A percentile compares a stretch with the other conserved stretches of the same genome.
Evolutionary conservation across 208 protist genomes (phyloP).

Genomic region (Trypanosoma platydactyli): DNA sequence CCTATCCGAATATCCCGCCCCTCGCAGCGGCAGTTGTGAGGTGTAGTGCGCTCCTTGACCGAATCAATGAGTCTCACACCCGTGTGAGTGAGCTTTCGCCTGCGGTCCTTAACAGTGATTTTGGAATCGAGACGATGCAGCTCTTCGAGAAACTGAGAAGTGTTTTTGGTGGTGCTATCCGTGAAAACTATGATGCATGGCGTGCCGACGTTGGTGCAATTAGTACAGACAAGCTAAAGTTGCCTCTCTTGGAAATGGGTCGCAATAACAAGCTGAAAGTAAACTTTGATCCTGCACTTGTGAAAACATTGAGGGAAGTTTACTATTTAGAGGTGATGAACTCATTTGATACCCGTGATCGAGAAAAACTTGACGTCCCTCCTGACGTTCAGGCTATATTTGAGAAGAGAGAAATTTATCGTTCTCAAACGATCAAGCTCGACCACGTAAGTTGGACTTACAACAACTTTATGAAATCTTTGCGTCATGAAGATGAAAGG

Average conservation of each 20-base stretch:
- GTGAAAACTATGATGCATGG: conserved; percentile 90
- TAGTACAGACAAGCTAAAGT: conserved; percentile 93
- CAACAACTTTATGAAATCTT: conserved; percentile 90
- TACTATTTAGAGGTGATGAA: conserved; percentile 96
- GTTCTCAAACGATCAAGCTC: conserved; percentile 91
- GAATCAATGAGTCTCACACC: conserved; percentile 91
- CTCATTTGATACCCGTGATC: conserved; percentile 66
- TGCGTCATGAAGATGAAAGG: conserved; percentile 91
- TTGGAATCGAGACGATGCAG: conserved; percentile 75
- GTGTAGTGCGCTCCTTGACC: conserved; percentile 92
- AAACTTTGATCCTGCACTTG: conserved; percentile 97
- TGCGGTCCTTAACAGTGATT: conserved; percentile 81
- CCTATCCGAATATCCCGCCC: conserved; percentile 93
- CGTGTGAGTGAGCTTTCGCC: conserved; percentile 73
- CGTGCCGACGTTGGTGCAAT: conserved; percentile 82
- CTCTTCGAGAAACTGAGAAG: conserved; percentile 80
- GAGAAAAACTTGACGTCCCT: conserved; percentile 81
- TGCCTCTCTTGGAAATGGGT: conserved; percentile 86
- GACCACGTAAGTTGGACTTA: conserved; percentile 93
- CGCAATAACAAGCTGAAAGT: conserved; percentile 67
- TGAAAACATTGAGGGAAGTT: conserved; percentile 95
- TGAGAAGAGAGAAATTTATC: conserved; percentile 89
- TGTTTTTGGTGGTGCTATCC: conserved; percentile 67
- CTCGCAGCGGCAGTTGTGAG: conserved; percentile 92
- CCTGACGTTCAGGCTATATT: conserved; percentile 87